Conservation (phyloP, 768 basidiomycete genomes). For the Amanita polypyramis region DNA sequence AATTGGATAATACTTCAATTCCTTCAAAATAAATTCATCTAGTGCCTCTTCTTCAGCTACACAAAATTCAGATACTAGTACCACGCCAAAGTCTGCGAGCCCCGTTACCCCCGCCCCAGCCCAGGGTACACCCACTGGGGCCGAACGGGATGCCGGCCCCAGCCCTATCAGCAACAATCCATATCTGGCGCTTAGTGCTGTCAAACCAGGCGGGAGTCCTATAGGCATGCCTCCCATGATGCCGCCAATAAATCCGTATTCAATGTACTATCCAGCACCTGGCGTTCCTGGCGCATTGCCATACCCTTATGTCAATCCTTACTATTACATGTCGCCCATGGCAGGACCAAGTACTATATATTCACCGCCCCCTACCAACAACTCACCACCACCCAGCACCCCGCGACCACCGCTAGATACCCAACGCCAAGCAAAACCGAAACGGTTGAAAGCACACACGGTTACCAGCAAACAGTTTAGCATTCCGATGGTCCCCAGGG, state of each 20-base stretch:
- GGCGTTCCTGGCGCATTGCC: slow-evolving; percentile 27
- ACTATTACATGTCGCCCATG: slow-evolving; percentile 32
- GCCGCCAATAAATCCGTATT: slow-evolving; percentile 28
- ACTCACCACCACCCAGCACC: slow-evolving; percentile 14
- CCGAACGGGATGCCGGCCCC: slow-evolving; percentile 1
- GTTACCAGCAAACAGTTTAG: slow-evolving; percentile 68
- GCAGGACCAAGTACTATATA: slow-evolving; percentile 27
- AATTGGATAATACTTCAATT: neutral
- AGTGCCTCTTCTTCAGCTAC: slow-evolving; percentile 9
- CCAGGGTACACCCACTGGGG: neutral
- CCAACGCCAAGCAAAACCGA: slow-evolving; percentile 56
- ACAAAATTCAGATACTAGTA: neutral
- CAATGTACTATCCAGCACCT: slow-evolving; percentile 29
- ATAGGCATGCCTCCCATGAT: slow-evolving; percentile 15
- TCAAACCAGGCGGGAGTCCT: slow-evolving; percentile 5
- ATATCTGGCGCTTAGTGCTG: slow-evolving; percentile 21
- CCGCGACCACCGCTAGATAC: slow-evolving; percentile 20
- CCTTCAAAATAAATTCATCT: too few species aligned
- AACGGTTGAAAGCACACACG: slow-evolving; percentile 71
- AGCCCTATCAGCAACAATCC: slow-evolving; percentile 21
- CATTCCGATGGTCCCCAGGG: slow-evolving; percentile 72
- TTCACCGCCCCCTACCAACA: slow-evolving; percentile 17
- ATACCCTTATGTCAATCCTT: slow-evolving; percentile 30
- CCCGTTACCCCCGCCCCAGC: slow-evolving; percentile 4
- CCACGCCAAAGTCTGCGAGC: neutral